These are phyloP conservation scores for Microbotryum scabiosae DNA, from an alignment of 1,284 basidiomycete species.

Conservation along the genomic window DNA sequence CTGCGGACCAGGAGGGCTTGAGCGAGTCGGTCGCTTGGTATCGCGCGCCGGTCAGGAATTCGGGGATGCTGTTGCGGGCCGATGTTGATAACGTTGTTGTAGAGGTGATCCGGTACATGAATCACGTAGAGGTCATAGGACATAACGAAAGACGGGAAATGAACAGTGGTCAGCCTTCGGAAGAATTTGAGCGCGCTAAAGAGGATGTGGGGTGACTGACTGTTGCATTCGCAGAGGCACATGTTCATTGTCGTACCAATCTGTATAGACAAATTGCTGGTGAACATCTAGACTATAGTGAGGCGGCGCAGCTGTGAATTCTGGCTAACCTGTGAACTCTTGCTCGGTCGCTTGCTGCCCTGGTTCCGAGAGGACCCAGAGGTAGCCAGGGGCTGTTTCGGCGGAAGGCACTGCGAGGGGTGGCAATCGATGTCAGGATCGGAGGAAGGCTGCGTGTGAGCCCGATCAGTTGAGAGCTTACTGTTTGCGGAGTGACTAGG, in stretches of 20 bases:
- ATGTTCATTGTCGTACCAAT: slow-evolving; percentile 44
- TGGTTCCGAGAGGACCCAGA: slow-evolving; percentile 37
- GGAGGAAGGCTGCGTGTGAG: too few species aligned
- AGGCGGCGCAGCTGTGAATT: background rate
- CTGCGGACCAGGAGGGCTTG: slow-evolving; percentile 35
- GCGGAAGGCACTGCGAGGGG: too few species aligned
- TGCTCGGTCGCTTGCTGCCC: slow-evolving; percentile 32
- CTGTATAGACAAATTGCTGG: slow-evolving; percentile 11
- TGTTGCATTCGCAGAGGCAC: slow-evolving; percentile 39
- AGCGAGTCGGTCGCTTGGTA: slow-evolving; percentile 32
- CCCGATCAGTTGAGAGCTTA: too few species aligned
- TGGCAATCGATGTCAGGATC: too few species aligned
- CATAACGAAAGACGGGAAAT: background rate
- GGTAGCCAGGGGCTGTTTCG: slow-evolving; percentile 31
- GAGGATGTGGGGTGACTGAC: slow-evolving; percentile 15
- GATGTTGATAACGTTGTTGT: background rate
- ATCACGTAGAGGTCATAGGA: too few species aligned
- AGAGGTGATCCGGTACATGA: too few species aligned
- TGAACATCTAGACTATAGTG: background rate
- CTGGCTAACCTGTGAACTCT: slow-evolving; percentile 37
- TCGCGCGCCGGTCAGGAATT: slow-evolving; percentile 35
- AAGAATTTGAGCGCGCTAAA: too few species aligned
- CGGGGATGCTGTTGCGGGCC: slow-evolving; percentile 30
- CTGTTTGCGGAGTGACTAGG: too few species aligned
- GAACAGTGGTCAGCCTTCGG: background rate